Evolutionary conservation across 805 yeast genomes (phyloP), one percentile per base, ranked within the genome.

Genomic region (Metschnikowia peoriensis): DNA sequence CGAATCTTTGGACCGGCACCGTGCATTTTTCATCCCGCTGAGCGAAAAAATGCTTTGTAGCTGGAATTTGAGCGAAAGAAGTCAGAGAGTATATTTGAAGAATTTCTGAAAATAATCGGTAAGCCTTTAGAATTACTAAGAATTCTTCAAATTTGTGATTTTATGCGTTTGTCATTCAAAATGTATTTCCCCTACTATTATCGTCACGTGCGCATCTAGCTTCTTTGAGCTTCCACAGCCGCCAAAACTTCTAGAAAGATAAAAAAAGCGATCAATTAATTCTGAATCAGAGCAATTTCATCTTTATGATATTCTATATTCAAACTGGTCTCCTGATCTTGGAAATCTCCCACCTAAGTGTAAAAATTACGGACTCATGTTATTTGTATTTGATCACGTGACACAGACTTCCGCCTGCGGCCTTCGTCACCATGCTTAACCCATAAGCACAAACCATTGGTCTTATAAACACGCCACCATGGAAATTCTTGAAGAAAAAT

Each of bases 401-500:
- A 32, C 35, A 2, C 22, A 12, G 3, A 12, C 35, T 32, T 6
- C 14, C 12, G 6, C 6, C 35, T 32, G 12, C 35, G 35, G 35
- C 14, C 35, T 32, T 32, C 35, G 14, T 12, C 35, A 10, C 35
- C 14, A 32, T 12, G 28, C 29, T 22, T 9, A 10, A 16, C 29
- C 2, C 22, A 5, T 34, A 27, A 32, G 9, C 35, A 27, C n/a
- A 27, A 27, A 9, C 44, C 35, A 22, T 28, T 14, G 22, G 12
- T 10, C 34, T 10, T 6, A 28, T 15, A 9, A 12, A 17, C n/a
- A 11, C 29, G 7, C n/a, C 44, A 40, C 48, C 29, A 73, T 75
- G 78, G 77, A 73, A 55, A 61, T 73, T 41, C 60, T 75, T 37
- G 69, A 73, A 53, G 78, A 75, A 52, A 69, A 67, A 51, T 88